phyloP scores from a whole-genome alignment of 2,329 filamentous ascomycete species.

The Bipolaris sorokiniana region DNA sequence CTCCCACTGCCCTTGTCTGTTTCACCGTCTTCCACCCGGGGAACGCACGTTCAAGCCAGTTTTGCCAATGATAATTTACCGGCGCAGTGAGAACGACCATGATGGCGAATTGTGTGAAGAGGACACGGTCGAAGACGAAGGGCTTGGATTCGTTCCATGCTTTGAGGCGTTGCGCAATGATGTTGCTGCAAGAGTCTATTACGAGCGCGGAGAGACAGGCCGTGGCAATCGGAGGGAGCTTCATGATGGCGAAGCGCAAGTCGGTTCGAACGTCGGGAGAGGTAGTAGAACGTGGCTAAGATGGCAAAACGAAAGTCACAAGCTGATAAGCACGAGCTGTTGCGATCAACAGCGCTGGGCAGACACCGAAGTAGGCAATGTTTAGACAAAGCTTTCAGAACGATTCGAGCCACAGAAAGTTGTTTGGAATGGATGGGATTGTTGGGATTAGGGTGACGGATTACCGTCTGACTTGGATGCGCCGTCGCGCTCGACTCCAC shows the following conservation, averaged over 20 bases:
- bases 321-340: conserved; percentile 4
- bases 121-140: conserved; percentile 47
- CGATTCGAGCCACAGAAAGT: not conserved
- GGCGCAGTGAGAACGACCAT: conserved; percentile 76
- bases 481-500: conserved; percentile 14
- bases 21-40: conserved; percentile 60
- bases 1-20: conserved; percentile 20
- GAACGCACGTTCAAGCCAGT: conserved; percentile 75
- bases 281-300: not conserved
- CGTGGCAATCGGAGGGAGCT: conserved; percentile 42
- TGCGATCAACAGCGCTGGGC: conserved; percentile 1
- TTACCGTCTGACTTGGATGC: conserved; percentile 6
- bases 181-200: conserved; percentile 48
- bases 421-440: not conserved
- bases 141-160: conserved; percentile 43
- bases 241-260: conserved; percentile 21
- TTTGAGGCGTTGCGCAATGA: conserved; percentile 47
- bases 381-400: not conserved
- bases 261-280: not conserved
- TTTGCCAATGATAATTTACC: conserved; percentile 87
- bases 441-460: not conserved
- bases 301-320: not conserved
- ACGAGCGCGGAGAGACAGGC: conserved; percentile 44
- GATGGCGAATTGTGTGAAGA: conserved; percentile 53
- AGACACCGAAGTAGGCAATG: conserved; percentile 1